A percentile compares a stretch with the other conserved stretches of the same genome.
phyloP scores from a whole-genome alignment of 257 asterid genomes.

The Nicotiana otophora region DNA sequence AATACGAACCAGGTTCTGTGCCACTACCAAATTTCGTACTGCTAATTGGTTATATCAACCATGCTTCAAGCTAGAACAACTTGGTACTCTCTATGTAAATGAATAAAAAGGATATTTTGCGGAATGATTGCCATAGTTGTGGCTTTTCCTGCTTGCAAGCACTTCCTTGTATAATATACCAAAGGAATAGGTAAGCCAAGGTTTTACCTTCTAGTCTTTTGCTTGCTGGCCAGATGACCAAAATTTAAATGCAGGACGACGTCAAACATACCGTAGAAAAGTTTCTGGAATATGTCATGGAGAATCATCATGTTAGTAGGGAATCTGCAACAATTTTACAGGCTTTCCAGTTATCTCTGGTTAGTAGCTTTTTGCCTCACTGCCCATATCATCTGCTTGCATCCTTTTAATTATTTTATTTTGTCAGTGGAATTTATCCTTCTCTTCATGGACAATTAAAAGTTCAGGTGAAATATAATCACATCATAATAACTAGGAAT shows the following conservation, averaged over 20 bases:
- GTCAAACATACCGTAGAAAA: conserved; percentile 29
- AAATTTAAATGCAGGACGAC: conserved; percentile 54
- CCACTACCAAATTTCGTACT: not conserved
- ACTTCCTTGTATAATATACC: not conserved
- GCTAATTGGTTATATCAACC: not conserved
- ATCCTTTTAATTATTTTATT: not conserved
- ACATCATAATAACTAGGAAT: not conserved
- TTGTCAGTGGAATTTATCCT: not conserved
- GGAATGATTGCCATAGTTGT: not conserved
- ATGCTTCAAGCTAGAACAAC: not conserved
- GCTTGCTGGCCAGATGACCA: conserved; percentile 13
- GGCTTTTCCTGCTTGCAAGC: not conserved
- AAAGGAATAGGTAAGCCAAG: not conserved
- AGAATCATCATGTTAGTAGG: conserved; percentile 53
- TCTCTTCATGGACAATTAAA: not conserved
- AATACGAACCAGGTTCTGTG: not conserved
- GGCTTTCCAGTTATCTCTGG: conserved; percentile 83
- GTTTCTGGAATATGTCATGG: conserved; percentile 63
- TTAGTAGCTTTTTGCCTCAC: conserved; percentile 29
- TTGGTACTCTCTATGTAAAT: not conserved
- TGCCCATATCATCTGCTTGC: not conserved
- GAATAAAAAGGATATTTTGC: not conserved
- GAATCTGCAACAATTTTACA: conserved; percentile 50
- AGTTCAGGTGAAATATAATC: not conserved
- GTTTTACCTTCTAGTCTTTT: not conserved